Percentiles rank a stretch among this genome's conserved stretches.
Evolutionary conservation across 2,329 filamentous ascomycete species (phyloP).

Genomic region (Ophiocordyceps robertsii): DNA sequence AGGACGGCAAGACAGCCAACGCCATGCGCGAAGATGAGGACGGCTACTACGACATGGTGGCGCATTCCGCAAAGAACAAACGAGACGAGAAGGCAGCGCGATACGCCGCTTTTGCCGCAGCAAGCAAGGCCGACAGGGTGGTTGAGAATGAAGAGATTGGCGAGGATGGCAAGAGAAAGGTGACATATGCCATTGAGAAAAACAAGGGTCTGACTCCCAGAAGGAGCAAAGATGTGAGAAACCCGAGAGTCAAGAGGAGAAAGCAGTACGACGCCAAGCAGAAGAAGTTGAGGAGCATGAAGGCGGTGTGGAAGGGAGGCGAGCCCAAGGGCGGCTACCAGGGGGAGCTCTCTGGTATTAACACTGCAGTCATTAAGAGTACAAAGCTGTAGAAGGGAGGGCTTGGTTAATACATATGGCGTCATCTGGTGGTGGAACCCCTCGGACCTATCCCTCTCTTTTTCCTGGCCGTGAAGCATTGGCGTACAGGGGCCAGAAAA

Average conservation of each 20-base stretch:
- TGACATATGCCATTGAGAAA: constrained; percentile 89
- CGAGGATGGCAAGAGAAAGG: constrained; percentile 78
- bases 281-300: constrained; percentile 89
- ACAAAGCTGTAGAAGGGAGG: constrained; percentile 55
- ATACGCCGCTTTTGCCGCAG: constrained; percentile 41
- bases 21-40: constrained; percentile 46
- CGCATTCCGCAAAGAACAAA: constrained; percentile 55
- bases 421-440: too few relatives aligned
- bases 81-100: constrained; percentile 55
- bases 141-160: constrained; percentile 58
- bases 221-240: constrained; percentile 86
- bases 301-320: constrained; percentile 73
- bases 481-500: too few relatives aligned
- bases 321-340: constrained; percentile 76
- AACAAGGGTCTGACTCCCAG: constrained; percentile 89
- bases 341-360: constrained; percentile 91
- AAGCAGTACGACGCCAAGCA: constrained; percentile 93
- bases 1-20: constrained; percentile 41
- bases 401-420: not conserved
- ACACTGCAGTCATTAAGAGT: constrained; percentile 85
- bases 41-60: constrained; percentile 85
- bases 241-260: constrained; percentile 95
- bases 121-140: constrained; percentile 49
- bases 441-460: too few relatives aligned
- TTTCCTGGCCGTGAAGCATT: too few relatives aligned